Base-by-base conservation (phyloP, 495 filamentous ascomycete genomes). In the Daldinia grandis region DNA sequence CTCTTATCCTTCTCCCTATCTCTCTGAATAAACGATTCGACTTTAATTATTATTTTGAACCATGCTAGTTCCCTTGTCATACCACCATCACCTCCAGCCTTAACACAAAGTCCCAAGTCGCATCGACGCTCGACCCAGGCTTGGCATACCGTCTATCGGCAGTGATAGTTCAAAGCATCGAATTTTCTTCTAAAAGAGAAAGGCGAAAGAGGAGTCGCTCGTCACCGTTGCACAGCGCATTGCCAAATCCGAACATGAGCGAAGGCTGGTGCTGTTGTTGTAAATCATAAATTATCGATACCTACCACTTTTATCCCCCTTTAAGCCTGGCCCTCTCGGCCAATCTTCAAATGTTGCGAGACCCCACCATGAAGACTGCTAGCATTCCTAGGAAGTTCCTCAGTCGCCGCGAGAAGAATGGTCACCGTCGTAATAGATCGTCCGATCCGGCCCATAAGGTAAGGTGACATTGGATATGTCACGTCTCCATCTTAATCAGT, bases 331-430 rank as follows among this genome's bases (percentile, higher is more conserved):
- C 64, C 56, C 51, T 58, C 62, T 70, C 51, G 62, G 58, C 40
- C 60, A 56, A 68, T 65, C 64, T 73, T 65, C 60, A 65, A 49
- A 53, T 58, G 50, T 42, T 56, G 64, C 58, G 49, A 68, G 68
- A 71, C 72, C 77, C 77, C 74, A 79, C 74, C 57, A 80, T 76
- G 76, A 78, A 76, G 73, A 67, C 71, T n/a, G n/a, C n/a, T 62
- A 72, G 71, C 57, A 51, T 79, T 55, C 74, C 76, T 50, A 78
- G 68, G 71, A 84, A 83, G 68, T 90, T 95, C 72, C 87, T 93
- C 56, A 93, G 90, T 58, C 86, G 89, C 69, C 87, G 92, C 49
- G 92, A 94, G 47, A 93, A 91, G 78, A 80, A 81, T 69, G 81
- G 80, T 27, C 80, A 85, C 74, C 81, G 81, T 57, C 83, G 84